A percentile compares a stretch with the other conserved stretches of the same genome.
phyloP scores from a whole-genome alignment of 75 land plant species.

The Ceratopteris richardii region DNA sequence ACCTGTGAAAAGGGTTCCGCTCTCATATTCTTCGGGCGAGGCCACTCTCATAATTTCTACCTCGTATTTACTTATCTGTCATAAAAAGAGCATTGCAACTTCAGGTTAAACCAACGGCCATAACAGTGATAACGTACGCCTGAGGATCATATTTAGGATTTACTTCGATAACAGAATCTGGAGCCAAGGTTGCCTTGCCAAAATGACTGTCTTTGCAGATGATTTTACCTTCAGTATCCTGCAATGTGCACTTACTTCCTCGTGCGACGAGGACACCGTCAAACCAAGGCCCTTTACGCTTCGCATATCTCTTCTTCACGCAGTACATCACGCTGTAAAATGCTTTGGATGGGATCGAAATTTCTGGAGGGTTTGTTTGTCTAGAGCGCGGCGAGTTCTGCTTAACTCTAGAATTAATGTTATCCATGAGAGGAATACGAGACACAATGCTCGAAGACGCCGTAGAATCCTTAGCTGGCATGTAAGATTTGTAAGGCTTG shows the following conservation, averaged over 20 bases:
- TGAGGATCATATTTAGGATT: not conserved
- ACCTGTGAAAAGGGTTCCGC: conserved; percentile 24
- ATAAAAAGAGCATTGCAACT: conserved; percentile 1
- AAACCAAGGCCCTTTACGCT: conserved; percentile 21
- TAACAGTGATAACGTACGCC: not conserved
- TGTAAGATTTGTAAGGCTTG: not conserved
- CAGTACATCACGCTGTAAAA: conserved; percentile 27
- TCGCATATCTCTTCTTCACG: conserved; percentile 15
- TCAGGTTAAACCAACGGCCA: not conserved
- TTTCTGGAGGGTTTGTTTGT: not conserved
- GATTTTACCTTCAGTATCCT: conserved; percentile 17
- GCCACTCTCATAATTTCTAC: conserved; percentile 19
- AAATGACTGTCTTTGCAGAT: conserved; percentile 10
- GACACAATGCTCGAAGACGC: not conserved
- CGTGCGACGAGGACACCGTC: conserved; percentile 25
- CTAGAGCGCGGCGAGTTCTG: not conserved
- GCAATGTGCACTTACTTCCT: conserved; percentile 13
- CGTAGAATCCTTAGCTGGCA: not conserved
- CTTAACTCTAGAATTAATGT: not conserved
- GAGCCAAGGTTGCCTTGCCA: conserved; percentile 10
- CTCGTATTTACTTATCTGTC: conserved; percentile 28
- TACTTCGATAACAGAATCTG: conserved; percentile 20
- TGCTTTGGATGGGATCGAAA: not conserved
- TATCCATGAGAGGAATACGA: not conserved
- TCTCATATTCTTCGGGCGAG: conserved; percentile 18